phyloP scores from a whole-genome alignment of 2,329 filamentous ascomycete species.

The Cordyceps cateniannulata region DNA sequence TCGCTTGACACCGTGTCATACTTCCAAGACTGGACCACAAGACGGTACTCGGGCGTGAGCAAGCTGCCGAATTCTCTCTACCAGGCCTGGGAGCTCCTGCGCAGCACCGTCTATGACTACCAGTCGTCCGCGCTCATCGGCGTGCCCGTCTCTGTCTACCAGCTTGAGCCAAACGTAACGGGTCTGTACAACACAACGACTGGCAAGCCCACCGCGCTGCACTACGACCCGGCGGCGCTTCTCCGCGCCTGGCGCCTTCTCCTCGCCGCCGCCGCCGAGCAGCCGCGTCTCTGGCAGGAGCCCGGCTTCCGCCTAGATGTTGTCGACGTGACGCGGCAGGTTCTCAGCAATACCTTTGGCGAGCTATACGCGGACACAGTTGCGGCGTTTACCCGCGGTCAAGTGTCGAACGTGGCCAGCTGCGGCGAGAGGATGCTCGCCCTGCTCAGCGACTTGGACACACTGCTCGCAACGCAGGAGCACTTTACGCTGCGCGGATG shows the following conservation, averaged over 20 bases:
- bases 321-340: constrained; percentile 6
- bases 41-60: constrained; percentile 30
- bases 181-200: not conserved
- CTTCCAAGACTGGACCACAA: constrained; percentile 38
- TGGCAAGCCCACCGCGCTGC: not conserved
- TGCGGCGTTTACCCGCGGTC: not conserved
- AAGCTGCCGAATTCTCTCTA: not conserved
- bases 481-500: constrained; percentile 37
- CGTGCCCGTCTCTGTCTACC: constrained; percentile 1
- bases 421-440: not conserved
- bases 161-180: not conserved
- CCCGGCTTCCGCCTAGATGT: constrained; percentile 1
- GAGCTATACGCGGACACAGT: not conserved
- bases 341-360: constrained; percentile 1
- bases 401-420: not conserved
- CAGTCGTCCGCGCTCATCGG: not conserved
- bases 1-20: constrained; percentile 39
- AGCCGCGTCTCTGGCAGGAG: not conserved
- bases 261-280: not conserved
- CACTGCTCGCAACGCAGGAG: constrained; percentile 11
- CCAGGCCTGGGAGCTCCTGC: constrained; percentile 3
- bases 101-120: constrained; percentile 3
- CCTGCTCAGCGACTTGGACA: not conserved
- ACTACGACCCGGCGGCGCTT: constrained; percentile 4
- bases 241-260: not conserved